phyloP scores from a whole-genome alignment of 2,329 filamentous ascomycete genomes.

The Diplodia sapinea region DNA sequence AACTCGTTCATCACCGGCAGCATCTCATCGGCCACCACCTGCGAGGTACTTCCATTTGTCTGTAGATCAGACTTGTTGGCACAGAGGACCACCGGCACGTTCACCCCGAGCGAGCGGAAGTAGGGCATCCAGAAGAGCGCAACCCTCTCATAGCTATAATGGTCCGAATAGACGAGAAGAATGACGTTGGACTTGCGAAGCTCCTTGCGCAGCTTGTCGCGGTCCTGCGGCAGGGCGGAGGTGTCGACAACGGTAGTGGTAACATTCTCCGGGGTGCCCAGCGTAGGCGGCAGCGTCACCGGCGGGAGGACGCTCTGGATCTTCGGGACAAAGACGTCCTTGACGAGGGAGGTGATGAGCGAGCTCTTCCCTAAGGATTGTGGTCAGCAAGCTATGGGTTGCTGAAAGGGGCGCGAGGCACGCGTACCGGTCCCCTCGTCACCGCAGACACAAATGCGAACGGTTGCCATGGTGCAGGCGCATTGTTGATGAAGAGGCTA shows the following conservation, averaged over 20 bases:
- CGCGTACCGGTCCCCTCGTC: conserved; percentile 81
- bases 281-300: conserved; percentile 91
- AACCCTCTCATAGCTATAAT: conserved; percentile 98
- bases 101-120: conserved; percentile 96
- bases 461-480: conserved; percentile 38
- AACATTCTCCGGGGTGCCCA: conserved; percentile 94
- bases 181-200: conserved; percentile 98
- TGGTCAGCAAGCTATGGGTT: conserved; percentile 17
- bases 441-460: conserved; percentile 94
- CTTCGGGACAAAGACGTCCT: conserved; percentile 95
- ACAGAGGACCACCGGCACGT: conserved; percentile 94
- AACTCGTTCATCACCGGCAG: conserved; percentile 98
- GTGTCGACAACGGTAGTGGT: conserved; percentile 98
- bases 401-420: neutral
- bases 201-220: conserved; percentile 87
- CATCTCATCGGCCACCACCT: conserved; percentile 96
- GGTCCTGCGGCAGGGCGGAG: conserved; percentile 90
- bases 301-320: conserved; percentile 93
- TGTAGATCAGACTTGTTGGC: conserved; percentile 96
- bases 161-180: conserved; percentile 93
- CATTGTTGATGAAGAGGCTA: conserved; percentile 32
- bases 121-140: conserved; percentile 99
- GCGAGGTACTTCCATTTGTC: conserved; percentile 74
- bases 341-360: conserved; percentile 91
- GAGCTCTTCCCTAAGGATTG: conserved; percentile 48